phyloP scores from a whole-genome alignment of 2,329 filamentous ascomycete genomes.

The Paracorniculantispora psalliotae region DNA sequence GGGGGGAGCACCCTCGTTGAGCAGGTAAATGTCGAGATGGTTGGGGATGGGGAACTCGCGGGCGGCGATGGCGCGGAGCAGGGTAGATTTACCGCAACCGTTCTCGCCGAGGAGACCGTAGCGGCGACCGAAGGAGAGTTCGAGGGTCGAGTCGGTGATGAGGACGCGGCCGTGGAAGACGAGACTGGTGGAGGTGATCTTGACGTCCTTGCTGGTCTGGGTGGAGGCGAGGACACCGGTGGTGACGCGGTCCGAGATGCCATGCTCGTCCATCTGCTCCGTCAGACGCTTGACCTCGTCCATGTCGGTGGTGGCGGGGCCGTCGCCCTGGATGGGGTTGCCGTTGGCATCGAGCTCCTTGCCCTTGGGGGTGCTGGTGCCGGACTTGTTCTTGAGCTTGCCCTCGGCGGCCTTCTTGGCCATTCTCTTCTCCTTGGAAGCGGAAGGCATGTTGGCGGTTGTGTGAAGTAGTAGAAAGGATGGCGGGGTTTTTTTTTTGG shows the following conservation, averaged over 20 bases:
- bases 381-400: slow-evolving; percentile 69
- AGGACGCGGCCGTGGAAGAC: slow-evolving; percentile 98
- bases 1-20: slow-evolving; percentile 93
- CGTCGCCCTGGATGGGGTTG: slow-evolving; percentile 50
- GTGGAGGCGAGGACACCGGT: slow-evolving; percentile 92
- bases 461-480: slow-evolving; percentile 16
- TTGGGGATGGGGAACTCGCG: slow-evolving; percentile 95
- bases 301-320: slow-evolving; percentile 63
- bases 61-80: slow-evolving; percentile 88
- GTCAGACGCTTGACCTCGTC: slow-evolving; percentile 82
- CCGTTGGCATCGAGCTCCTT: slow-evolving; percentile 64
- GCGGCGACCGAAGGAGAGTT: slow-evolving; percentile 85
- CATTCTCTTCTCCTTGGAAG: slow-evolving; percentile 67
- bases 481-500: slow-evolving; percentile 10
- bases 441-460: slow-evolving; percentile 56
- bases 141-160: slow-evolving; percentile 87
- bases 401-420: slow-evolving; percentile 68
- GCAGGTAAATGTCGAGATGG: slow-evolving; percentile 94
- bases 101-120: slow-evolving; percentile 98
- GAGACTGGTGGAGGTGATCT: slow-evolving; percentile 87
- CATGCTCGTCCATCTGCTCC: slow-evolving; percentile 92
- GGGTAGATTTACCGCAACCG: slow-evolving; percentile 97
- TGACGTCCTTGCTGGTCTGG: slow-evolving; percentile 83
- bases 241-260: slow-evolving; percentile 94
- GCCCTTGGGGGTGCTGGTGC: slow-evolving; percentile 59